Conservation (phyloP, 371 early-diverging fungal species). For the Actinomortierella wolfii region DNA sequence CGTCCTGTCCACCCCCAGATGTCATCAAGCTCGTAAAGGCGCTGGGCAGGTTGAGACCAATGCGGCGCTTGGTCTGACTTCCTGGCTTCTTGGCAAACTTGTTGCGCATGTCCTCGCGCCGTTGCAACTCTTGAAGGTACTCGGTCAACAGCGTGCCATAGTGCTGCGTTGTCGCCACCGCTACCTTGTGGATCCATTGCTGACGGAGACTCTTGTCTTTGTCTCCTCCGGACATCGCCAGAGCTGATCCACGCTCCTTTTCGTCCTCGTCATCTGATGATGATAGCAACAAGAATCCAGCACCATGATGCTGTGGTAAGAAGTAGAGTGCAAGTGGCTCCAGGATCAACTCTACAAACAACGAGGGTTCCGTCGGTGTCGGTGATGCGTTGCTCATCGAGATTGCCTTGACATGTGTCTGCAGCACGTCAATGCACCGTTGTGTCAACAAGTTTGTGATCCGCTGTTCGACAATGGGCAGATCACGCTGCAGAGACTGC, state of each 20-base stretch:
- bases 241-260: conserved; percentile 43
- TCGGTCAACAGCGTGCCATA: conserved; percentile 21
- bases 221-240: conserved; percentile 14
- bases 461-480: conserved; percentile 52
- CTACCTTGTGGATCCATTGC: conserved; percentile 24
- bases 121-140: conserved; percentile 2
- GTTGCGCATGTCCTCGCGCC: conserved; percentile 13
- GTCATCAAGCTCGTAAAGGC: conserved; percentile 10
- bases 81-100: conserved; percentile 17
- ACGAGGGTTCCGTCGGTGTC: conserved; percentile 62
- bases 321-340: conserved; percentile 56
- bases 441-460: conserved; percentile 54
- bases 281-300: too few relatives aligned
- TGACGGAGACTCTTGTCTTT: conserved; percentile 6
- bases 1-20: conserved; percentile 39
- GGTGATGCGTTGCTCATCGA: conserved; percentile 22
- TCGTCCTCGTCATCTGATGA: conserved; percentile 18
- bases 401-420: conserved; percentile 58
- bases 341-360: conserved; percentile 65
- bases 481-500: conserved; percentile 17
- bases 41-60: conserved; percentile 7
- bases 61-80: background rate
- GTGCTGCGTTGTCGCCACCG: conserved; percentile 19
- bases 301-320: conserved; percentile 9
- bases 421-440: conserved; percentile 60